phyloP scores from a whole-genome alignment of 106 monocot species.

The Agapanthus africanus region DNA sequence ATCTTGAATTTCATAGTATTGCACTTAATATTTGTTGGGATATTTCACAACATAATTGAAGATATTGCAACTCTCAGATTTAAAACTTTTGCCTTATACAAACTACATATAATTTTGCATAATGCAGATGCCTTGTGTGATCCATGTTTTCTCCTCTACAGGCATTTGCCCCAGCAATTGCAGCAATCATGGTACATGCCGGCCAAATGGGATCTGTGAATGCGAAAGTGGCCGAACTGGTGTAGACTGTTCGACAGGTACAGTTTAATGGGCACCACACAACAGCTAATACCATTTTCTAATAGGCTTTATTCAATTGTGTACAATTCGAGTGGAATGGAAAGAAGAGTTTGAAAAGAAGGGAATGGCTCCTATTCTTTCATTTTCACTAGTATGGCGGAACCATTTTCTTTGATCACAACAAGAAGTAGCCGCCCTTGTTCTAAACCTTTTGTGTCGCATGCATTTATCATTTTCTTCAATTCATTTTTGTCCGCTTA shows the following conservation, averaged over 20 bases:
- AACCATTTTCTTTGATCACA: too few relatives aligned
- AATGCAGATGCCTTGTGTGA: slow-evolving; percentile 4
- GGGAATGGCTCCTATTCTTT: background rate
- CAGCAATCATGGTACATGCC: slow-evolving; percentile 61
- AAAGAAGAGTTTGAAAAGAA: background rate
- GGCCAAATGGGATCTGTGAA: slow-evolving; percentile 59
- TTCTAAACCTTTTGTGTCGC: too few relatives aligned
- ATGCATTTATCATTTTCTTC: too few relatives aligned
- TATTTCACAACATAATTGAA: background rate
- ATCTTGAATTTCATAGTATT: background rate
- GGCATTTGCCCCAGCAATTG: slow-evolving; percentile 74
- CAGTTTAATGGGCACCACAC: slow-evolving; percentile 30
- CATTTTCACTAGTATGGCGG: too few relatives aligned
- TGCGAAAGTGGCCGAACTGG: slow-evolving; percentile 83
- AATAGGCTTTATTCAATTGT: too few relatives aligned
- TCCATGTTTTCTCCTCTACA: slow-evolving; percentile 14
- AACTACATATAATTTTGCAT: background rate
- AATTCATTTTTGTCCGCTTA: too few relatives aligned
- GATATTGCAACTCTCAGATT: background rate
- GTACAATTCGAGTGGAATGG: background rate
- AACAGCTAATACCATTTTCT: background rate
- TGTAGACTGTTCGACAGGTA: slow-evolving; percentile 95
- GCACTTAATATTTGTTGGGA: background rate
- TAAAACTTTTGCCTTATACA: background rate
- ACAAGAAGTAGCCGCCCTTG: too few relatives aligned